Base-by-base conservation (phyloP, 2,329 filamentous ascomycete genomes). In the Calycina herbarum region DNA sequence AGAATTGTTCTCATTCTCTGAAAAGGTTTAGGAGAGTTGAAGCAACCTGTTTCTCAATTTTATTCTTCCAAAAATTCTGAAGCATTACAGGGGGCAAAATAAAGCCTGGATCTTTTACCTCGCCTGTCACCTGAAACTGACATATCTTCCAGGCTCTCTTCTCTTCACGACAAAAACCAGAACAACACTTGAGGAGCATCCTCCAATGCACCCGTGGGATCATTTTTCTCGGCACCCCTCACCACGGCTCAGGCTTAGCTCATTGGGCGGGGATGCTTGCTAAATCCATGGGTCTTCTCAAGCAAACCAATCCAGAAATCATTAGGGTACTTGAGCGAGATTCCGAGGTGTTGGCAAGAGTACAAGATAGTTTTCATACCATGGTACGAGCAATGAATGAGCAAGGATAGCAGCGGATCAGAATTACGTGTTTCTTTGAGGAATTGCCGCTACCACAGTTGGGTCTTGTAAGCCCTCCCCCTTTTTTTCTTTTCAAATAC, bases 161-260 rank as follows among this genome's bases (percentile, higher is more conserved):
- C 0, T 64, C 70, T 5, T 79, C 78, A 0, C 73, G 71, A 57
- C 73, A 75, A 33, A 74, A 73, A 54, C 66, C 72, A 0, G 76
- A 78, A 38, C 1, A 15, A 0, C 73, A 78, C 57, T 72, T 79
- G 5, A 69, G 57, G 0, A 64, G 51, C 15, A 70, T 81, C 0
- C 75, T 77, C 48, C 40, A 73, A 5, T 68, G 29, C 20, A 68
- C 65, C 5, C 68, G 62, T 13, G 78, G 76, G 8, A 70, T 80
- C n/a, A 38, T 72, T 6, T 80, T 80, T 61, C 74, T 80, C 66
- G 77, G 79, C 1, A 79, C 78, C 0, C 78, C 78, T 17, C 76
- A 80, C 60, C 70, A 57, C 17, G 78, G 77, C 2, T 70, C 76
- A 0, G 75, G 72, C 73, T 68, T 76, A 63, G 77, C 78, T 0